Conservation (phyloP, 805 yeast species). For the Candida gorgasii region DNA sequence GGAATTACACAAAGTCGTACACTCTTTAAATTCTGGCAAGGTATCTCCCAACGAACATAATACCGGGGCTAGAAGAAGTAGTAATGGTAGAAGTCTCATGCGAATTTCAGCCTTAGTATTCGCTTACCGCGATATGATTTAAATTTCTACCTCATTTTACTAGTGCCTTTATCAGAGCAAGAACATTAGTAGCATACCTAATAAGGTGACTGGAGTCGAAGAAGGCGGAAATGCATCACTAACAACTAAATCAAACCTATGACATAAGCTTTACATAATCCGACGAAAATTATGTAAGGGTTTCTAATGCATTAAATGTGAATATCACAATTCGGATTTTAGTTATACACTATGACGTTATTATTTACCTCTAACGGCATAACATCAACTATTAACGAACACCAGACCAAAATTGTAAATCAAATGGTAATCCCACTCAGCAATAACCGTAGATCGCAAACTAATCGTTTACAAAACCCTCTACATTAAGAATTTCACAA, state of each 20-base stretch:
- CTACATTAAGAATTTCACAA: neutral
- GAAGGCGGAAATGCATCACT: too few species aligned
- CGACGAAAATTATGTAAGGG: too few species aligned
- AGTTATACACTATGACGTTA: constrained; percentile 4
- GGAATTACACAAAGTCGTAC: constrained; percentile 24
- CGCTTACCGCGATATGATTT: neutral
- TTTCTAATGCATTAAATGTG: neutral
- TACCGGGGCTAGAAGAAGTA: neutral
- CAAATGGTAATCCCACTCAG: constrained; percentile 1
- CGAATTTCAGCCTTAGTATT: too few species aligned
- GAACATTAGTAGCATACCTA: too few species aligned
- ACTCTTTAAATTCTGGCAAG: constrained; percentile 30
- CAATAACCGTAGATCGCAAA: neutral
- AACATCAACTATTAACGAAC: too few species aligned
- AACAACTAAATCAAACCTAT: too few species aligned
- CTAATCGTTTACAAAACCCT: neutral
- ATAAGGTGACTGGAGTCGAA: too few species aligned
- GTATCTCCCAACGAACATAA: constrained; percentile 27
- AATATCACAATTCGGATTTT: neutral
- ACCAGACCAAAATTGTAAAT: neutral
- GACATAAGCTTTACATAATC: too few species aligned
- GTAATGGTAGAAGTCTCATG: neutral
- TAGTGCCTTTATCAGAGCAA: too few species aligned
- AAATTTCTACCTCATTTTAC: too few species aligned
- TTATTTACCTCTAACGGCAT: neutral